Evolutionary conservation across 2,329 filamentous ascomycete species (phyloP), one percentile per base, ranked within the genome.

Genomic region (Nothopassalora personata): DNA sequence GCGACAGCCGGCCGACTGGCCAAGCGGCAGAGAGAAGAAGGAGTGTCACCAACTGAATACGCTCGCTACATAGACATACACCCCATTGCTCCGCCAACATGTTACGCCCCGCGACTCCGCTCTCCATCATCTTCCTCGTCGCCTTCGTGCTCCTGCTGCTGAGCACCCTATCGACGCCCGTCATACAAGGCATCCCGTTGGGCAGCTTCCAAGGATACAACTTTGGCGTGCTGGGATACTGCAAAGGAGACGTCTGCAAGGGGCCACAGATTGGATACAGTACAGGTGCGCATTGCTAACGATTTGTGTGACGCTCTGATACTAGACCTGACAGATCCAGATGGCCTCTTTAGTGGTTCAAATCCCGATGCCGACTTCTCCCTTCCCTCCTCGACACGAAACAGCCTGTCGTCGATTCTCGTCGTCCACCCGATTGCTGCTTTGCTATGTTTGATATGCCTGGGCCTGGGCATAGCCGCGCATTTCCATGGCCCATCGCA

Each of bases 201-300:
- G 92, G 89, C 39, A 86, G 84, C 54, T 93, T 86, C 71, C 77
- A 86, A 46, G 86, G 87, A 68, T 84, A 90, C 67, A 86, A 86
- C 66, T 97, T 95, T 79, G 94, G 94, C 52, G 92, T 97, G 52
- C 93, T 97, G 78, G 94, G 94, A 28, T 96, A 85, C 70, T 99
- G 94, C 75, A 81, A 85, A 64, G 79, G 75, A 11, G 74, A 81
- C 61, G 70, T 75, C 59, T 97, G 94, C 75, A 89, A 84, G 69
- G 78, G 80, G 45, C 84, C 93, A 64, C 83, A 87, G 71, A 83
- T 99, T 68, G 94, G 93, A 72, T 99, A 97, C 76, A 86, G 88
- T 71, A 87, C 87, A 66, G 83, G 91, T 96, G 79, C 68, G 86
- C 45, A 49, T 53, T 9, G 11, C 36, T 31, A 28, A 19, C 8